Evolutionary conservation across 2,329 filamentous ascomycete species (phyloP), one percentile per base, ranked within the genome.

Genomic region (Elsinoe australis): DNA sequence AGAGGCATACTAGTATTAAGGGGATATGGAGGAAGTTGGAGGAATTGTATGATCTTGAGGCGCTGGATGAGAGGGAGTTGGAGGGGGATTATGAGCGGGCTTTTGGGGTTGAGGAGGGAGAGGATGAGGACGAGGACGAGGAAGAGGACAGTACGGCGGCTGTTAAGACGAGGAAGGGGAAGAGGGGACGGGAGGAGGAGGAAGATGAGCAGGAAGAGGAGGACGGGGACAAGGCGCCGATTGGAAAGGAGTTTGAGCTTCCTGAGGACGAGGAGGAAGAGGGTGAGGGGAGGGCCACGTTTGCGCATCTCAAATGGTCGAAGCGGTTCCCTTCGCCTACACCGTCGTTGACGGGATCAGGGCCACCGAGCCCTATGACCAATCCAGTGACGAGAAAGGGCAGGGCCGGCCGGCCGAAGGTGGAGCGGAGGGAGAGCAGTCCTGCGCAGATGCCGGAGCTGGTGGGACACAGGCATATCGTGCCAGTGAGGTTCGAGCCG

Each of bases 1-100:
- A 4, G 32, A 10, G 12, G 12, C 92, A 98, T 68, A 95, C 87
- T 32, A 83, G 84, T 51, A 92, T 95, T 56, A 83, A 86, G 0
- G 84, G 85, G 32, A 95, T 98, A 54, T 96, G 92, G 90, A 75
- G 78, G 56, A 96, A 96, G 66, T 74, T 98, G 8, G 71, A 76
- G 24, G 80, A 80, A 26, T 78, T 92, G 53, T 98, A 95, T 69
- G 87, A 95, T 65, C 76, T 96, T 22, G 79, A 85, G 41, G 77
- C 83, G 32, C 82, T 95, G 51, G 87, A 96, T 65, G 87, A 94
- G 62, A 80, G 88, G 58, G 90, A 67, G 5, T 55, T 58, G 7
- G 65, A 67, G 21, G 64, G 57, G 4, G 52, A 66, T 65, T 6
- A 66, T 65, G 22, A 65, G 66, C 34, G 61, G 56, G 10, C 61